Evolutionary conservation across 2,329 filamentous ascomycete genomes (phyloP).

Genomic region (Ophiostoma sp.): DNA sequence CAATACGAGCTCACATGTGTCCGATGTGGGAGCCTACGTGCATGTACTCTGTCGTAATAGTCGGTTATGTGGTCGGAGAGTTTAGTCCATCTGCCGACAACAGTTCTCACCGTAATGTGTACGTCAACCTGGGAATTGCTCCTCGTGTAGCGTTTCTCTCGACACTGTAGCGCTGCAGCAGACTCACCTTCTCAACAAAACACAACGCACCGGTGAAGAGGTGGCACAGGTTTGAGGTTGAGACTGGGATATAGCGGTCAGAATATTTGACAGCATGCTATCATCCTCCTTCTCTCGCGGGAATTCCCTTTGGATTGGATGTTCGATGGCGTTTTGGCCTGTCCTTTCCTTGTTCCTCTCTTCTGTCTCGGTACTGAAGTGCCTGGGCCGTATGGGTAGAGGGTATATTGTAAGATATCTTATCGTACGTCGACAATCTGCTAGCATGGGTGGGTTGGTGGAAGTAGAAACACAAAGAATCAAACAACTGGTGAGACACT

Average conservation of each 20-base stretch:
- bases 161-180: neutral
- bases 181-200: neutral
- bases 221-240: constrained; percentile 4
- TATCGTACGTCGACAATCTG: neutral
- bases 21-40: too few relatives aligned
- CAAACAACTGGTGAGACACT: constrained; percentile 10
- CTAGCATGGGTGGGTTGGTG: neutral
- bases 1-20: too few relatives aligned
- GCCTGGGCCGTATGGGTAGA: neutral
- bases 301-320: neutral
- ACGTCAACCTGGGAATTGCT: neutral
- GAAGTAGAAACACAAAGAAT: constrained; percentile 2
- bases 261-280: neutral
- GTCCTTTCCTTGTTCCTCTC: neutral
- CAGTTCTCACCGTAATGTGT: constrained; percentile 5
- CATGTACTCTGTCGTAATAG: too few relatives aligned
- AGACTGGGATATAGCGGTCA: constrained; percentile 11
- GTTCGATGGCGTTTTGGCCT: neutral
- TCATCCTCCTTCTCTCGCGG: neutral
- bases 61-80: neutral
- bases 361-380: constrained; percentile 5
- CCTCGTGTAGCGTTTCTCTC: neutral
- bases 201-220: constrained; percentile 9
- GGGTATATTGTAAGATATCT: neutral
- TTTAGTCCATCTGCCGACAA: neutral